phyloP scores from a whole-genome alignment of 495 filamentous ascomycete genomes.

The Aspergillus haitiensis region DNA sequence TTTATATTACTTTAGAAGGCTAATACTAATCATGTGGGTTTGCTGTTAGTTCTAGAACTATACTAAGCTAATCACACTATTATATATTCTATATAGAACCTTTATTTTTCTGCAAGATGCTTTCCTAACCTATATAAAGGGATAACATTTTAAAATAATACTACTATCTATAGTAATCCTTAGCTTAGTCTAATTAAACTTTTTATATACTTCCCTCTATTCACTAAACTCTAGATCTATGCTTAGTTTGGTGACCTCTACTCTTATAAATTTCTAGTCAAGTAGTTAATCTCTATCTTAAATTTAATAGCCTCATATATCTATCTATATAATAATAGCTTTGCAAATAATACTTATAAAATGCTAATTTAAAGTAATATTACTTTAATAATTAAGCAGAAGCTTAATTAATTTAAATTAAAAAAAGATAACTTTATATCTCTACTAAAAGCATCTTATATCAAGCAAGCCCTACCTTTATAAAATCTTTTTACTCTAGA shows the following conservation, averaged over 20 bases:
- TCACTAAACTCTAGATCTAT: not conserved
- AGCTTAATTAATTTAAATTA: constrained; percentile 40
- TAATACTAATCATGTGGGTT: no score
- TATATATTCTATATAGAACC: not conserved
- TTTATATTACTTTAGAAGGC: no score
- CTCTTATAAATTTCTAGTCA: not conserved
- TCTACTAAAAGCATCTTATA: constrained; percentile 49
- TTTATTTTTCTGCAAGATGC: not conserved
- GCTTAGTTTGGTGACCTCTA: not conserved
- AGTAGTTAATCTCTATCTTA: not conserved
- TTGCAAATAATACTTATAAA: not conserved
- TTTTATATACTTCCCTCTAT: not conserved
- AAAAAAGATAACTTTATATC: constrained; percentile 44
- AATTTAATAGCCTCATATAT: not conserved
- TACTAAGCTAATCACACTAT: no score
- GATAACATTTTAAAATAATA: not conserved
- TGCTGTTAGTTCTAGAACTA: no score
- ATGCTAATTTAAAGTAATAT: not conserved
- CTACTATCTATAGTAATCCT: not conserved
- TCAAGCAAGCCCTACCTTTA: constrained; percentile 51
- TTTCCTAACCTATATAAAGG: not conserved
- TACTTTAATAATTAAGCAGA: not conserved
- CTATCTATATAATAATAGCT: not conserved
- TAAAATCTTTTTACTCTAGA: constrained; percentile 32
- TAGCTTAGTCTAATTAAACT: not conserved